Percentiles rank a stretch among this genome's conserved stretches.
Evolutionary conservation across 2,329 filamentous ascomycete genomes (phyloP).

Genomic region (Chrysoporthe puriensis): DNA sequence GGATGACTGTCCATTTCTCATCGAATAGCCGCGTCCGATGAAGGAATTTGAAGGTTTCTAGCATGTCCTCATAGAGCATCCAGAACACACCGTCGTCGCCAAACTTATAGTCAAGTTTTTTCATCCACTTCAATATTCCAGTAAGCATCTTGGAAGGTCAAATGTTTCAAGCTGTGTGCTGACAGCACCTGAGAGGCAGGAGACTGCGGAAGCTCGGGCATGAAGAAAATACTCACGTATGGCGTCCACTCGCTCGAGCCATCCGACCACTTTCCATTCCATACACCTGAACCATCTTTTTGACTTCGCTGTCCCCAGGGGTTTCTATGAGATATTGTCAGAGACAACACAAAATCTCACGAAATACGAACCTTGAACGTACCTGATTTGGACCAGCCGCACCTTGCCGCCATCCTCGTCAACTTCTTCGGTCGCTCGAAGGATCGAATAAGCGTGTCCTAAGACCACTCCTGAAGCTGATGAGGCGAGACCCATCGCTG

Average conservation of each 20-base stretch:
- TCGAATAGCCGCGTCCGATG: slow-evolving; percentile 53
- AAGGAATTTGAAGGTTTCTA: slow-evolving; percentile 48
- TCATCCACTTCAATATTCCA: slow-evolving; percentile 55
- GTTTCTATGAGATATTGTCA: slow-evolving; percentile 51
- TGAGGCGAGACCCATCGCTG: slow-evolving; percentile 34
- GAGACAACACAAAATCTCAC: background rate
- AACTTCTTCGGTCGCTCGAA: slow-evolving; percentile 50
- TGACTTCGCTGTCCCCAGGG: slow-evolving; percentile 66
- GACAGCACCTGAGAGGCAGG: too few species aligned
- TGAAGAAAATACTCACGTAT: slow-evolving; percentile 39
- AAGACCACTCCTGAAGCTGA: slow-evolving; percentile 46
- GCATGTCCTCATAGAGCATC: slow-evolving; percentile 50
- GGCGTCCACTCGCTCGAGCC: slow-evolving; percentile 75
- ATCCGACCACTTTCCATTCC: slow-evolving; percentile 75
- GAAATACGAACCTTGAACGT: slow-evolving; percentile 26
- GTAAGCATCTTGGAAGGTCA: background rate
- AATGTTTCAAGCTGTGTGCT: too few species aligned
- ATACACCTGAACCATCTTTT: slow-evolving; percentile 54
- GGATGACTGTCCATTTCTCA: slow-evolving; percentile 48
- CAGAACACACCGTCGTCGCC: slow-evolving; percentile 66
- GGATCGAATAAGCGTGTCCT: slow-evolving; percentile 56
- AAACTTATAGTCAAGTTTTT: slow-evolving; percentile 66
- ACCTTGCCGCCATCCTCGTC: slow-evolving; percentile 45
- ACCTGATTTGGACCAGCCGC: slow-evolving; percentile 51
- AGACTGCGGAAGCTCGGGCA: too few species aligned